Base-by-base conservation (phyloP, 2,329 filamentous ascomycete genomes). In the Kalmusia sp. region DNA sequence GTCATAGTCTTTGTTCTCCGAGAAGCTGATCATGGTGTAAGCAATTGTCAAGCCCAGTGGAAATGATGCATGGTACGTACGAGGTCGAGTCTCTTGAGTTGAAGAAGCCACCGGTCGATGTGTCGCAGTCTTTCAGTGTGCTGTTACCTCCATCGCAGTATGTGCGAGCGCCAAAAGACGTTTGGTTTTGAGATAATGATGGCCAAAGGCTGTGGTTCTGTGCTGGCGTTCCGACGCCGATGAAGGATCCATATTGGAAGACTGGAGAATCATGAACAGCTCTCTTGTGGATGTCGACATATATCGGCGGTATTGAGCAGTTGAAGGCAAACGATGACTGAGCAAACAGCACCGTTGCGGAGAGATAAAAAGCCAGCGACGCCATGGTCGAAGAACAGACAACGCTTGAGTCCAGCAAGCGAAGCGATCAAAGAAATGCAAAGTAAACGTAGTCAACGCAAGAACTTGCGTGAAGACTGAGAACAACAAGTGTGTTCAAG, bases 171-270 rank as follows among this genome's bases (percentile, higher is more conserved):
- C 74, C 70, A 24, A 79, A 72, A 0, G 71, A 74, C 9, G 75
- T 78, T 51, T 78, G 74, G 52, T 79, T 79, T 38, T 74, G 68
- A 27, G 64, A 58, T 52, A 79, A 56, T 22, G 76, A 76, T 4
- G 76, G 76, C 76, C 75, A 78, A 14, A 77, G 59, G 40, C 75
- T 78, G 45, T 78, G 71, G 53, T 79, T 79, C 54, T 79, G 76
- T 56, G 75, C 71, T 19, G 75, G 74, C 6, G 70, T 70, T 7
- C 76, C 77, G 7, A 77, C 64, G 17, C 77, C 77, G 28, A 78
- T 74, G 63, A 79, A 79, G 2, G 76, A 74, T 41, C 77, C 77
- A 67, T 79, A 79, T 50, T 78, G 76, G 41, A 75, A 73, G 11
- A 68, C 62, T 1, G 63, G 56, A 5, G 71, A 71, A 41, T 73